Conservation (phyloP, 192 early-diverging fungal species). For the Geranomyces michiganensis region DNA sequence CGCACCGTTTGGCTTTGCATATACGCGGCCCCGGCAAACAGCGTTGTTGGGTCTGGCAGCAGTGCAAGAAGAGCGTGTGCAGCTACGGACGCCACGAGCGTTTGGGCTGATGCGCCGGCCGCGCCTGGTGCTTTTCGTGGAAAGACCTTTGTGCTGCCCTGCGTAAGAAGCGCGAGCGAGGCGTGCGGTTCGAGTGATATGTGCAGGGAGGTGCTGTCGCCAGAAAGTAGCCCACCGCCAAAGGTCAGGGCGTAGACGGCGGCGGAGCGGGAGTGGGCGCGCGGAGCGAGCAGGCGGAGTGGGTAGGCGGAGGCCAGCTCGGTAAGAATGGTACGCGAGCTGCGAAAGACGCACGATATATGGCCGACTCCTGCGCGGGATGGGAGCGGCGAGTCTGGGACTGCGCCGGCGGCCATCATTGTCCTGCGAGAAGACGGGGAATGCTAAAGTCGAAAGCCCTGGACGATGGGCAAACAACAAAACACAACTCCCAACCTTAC, state of each 20-base stretch:
- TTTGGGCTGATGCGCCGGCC: conserved; percentile 37
- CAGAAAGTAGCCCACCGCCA: conserved; percentile 78
- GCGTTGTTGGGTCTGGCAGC: conserved; percentile 80
- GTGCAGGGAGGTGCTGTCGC: conserved; percentile 62
- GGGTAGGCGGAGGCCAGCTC: conserved; percentile 54
- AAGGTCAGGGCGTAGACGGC: conserved; percentile 74
- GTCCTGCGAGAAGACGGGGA: too few species aligned
- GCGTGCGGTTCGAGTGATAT: conserved; percentile 53
- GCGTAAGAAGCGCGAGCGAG: conserved; percentile 71
- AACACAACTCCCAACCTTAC: too few species aligned
- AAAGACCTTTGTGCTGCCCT: conserved; percentile 86
- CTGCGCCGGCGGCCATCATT: too few species aligned
- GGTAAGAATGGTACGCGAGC: neutral
- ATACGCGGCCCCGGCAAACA: conserved; percentile 68
- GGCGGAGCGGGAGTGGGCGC: conserved; percentile 41
- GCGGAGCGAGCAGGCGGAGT: conserved; percentile 58
- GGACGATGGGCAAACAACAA: too few species aligned
- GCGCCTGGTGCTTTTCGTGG: conserved; percentile 10
- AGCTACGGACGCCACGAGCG: conserved; percentile 48
- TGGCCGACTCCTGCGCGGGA: neutral
- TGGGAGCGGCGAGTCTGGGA: neutral
- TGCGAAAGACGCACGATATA: neutral
- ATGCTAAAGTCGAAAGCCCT: too few species aligned
- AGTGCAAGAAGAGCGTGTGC: conserved; percentile 52
- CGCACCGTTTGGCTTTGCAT: conserved; percentile 63